Conservation (phyloP, 192 early-diverging fungal species). For the Lobosporangium transversale region DNA sequence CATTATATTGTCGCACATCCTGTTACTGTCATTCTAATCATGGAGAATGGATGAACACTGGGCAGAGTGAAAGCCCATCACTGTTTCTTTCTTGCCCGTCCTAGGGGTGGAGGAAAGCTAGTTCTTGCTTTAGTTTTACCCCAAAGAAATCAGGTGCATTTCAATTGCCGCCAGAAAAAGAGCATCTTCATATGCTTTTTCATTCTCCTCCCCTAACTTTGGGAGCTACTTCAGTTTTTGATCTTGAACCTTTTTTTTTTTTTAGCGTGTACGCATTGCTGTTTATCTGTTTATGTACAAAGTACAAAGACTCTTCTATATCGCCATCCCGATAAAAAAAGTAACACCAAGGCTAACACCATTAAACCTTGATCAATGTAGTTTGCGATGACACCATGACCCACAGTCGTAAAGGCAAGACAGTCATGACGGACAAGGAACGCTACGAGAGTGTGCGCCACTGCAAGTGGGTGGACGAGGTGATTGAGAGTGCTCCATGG, state of each 20-base stretch:
- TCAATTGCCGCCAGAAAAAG: constrained; percentile 23
- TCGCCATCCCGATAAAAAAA: too few species aligned
- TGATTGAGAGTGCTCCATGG: constrained; percentile 83
- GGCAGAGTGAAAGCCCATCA: neutral
- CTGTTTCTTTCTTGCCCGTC: neutral
- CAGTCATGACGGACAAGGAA: constrained; percentile 80
- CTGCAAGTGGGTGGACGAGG: constrained; percentile 88
- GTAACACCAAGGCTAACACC: too few species aligned
- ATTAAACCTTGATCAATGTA: too few species aligned
- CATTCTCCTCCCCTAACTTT: neutral
- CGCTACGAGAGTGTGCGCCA: constrained; percentile 83
- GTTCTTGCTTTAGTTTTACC: too few species aligned
- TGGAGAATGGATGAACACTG: constrained; percentile 2
- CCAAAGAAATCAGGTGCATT: constrained; percentile 29
- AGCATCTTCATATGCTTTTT: constrained; percentile 38
- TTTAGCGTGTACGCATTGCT: too few species aligned
- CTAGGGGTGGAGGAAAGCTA: neutral
- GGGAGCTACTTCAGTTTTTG: neutral
- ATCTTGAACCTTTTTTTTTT: too few species aligned
- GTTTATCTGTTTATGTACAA: too few species aligned
- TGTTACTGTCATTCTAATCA: neutral
- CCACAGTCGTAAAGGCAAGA: constrained; percentile 83
- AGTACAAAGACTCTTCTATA: too few species aligned
- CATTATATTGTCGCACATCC: neutral
- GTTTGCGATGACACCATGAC: constrained; percentile 80